Evolutionary conservation across 2,329 filamentous ascomycete species (phyloP).

Genomic region (Fusarium humuli): DNA sequence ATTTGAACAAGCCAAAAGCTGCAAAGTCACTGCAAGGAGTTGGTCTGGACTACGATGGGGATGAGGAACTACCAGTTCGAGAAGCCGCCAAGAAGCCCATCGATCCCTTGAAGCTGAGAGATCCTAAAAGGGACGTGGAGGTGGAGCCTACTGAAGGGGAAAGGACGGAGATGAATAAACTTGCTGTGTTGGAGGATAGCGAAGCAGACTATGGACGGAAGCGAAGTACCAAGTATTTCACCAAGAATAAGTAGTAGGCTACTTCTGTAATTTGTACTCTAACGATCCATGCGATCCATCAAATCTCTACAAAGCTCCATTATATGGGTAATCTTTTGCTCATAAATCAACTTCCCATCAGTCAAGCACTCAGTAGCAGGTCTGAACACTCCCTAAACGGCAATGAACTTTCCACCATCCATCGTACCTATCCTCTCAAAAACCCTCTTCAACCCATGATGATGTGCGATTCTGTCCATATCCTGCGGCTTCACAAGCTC

Average conservation of each 20-base stretch:
- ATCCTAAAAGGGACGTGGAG: not conserved
- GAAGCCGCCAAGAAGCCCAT: rapidly evolving
- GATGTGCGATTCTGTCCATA: no score
- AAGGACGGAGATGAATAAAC: not conserved
- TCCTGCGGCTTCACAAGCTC: no score
- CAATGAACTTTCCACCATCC: no score
- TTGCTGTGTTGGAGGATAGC: not conserved
- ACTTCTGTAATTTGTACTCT: no score
- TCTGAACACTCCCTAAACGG: no score
- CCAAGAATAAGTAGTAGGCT: not conserved
- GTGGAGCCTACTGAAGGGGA: not conserved
- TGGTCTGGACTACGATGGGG: rapidly evolving
- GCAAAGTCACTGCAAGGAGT: not conserved
- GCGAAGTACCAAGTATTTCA: constrained; percentile 4
- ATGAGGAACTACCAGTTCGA: rapidly evolving
- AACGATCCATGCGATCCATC: no score
- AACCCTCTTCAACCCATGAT: no score
- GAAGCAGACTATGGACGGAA: constrained; percentile 8
- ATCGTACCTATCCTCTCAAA: no score
- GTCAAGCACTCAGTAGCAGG: no score
- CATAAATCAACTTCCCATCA: no score
- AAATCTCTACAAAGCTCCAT: no score
- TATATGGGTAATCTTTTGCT: no score
- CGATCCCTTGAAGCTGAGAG: constrained; percentile 6
- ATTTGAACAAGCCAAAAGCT: constrained; percentile 1